Base-by-base conservation (phyloP, 2,329 filamentous ascomycete genomes). In the Piedraia hortae region DNA sequence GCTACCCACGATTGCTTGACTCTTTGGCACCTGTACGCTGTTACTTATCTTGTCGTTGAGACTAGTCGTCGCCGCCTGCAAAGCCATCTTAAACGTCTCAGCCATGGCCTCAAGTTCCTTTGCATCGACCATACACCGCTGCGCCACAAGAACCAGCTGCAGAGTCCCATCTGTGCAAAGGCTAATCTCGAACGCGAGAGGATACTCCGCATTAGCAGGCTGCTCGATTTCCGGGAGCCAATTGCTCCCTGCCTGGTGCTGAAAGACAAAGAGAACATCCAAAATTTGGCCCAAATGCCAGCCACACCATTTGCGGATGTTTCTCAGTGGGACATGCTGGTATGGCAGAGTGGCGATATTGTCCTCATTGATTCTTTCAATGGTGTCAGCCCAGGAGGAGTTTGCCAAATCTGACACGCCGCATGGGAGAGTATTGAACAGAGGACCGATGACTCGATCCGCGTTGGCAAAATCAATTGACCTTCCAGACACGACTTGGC, bases 401-500 rank as follows among this genome's bases (percentile, higher is more conserved):
- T 43, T 36, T 1, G 41, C 30, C 4, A 44, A 28, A 8, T 57
- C 31, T 4, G 47, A 37, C 15, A 64, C 44, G 24, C 60, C 54
- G 38, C 71, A 77, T 0, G 80, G 77, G 1, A 91, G 50, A 0
- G 78, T 90, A 38, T 91, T 91, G 54, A 91, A 89, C 10, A 91
- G 47, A 0, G 82, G 80, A 0, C 80, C 82, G 18, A 85, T 58
- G 1, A 73, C 60, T 11, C 53, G 38, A 20, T 78, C 69, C 2
- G 66, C 57, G 2, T 53, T 52, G 5, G 67, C 55, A 7, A 77
- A 46, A 19, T 72, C 60, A 4, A 88, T 59, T 0, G 64, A 60
- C 27, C 80, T 59, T 1, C 80, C 82, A 4, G 78, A 85, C 0
- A 74, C 57, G 7, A 91, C 57, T 10, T 88, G 48, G 1, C 82